Percentiles rank a stretch among this genome's conserved stretches.
These are phyloP conservation scores for thale cress (Arabidopsis thaliana) DNA, from an alignment of 345 rosid genomes.

Conservation along the genomic window TAIR10.1 NC_003070.9:269501-270000, in stretches of 20 bases:
- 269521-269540: background rate
- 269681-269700: constrained; percentile 36
- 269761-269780: constrained; percentile 16
- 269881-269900: background rate
- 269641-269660: constrained; percentile 29
- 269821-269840: too few relatives aligned
- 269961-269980: background rate
- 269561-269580: constrained; percentile 30
- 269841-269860: too few relatives aligned
- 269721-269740: constrained; percentile 20
- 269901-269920: constrained; percentile 6
- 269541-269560: constrained; percentile 15
- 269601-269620: constrained; percentile 47
- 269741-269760: constrained; percentile 7
- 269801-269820: background rate
- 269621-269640: constrained; percentile 21
- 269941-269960: background rate
- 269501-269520: constrained; percentile 31
- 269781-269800: constrained; percentile 22
- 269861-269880: background rate
- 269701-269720: constrained; percentile 34
- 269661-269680: constrained; percentile 26
- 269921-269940: background rate
- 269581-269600: constrained; percentile 43
- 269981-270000: background rate